Conservation (phyloP, 805 yeast species). For the Grigorovia transvaalensis region DNA sequence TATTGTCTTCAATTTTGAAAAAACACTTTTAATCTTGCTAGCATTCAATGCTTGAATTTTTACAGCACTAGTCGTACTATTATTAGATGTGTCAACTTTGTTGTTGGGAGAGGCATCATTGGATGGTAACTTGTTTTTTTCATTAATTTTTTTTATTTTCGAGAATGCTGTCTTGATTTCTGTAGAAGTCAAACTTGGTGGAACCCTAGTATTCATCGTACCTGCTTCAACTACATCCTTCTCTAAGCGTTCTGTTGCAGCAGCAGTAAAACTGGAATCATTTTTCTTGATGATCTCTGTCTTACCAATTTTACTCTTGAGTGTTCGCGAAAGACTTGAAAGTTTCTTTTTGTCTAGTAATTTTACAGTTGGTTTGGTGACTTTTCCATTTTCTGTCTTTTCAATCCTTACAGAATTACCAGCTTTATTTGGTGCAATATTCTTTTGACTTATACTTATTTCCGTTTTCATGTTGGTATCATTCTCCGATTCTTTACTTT, state of each 20-base stretch:
- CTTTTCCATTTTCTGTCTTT: not conserved
- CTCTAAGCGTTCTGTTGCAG: too few relatives aligned
- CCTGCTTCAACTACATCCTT: too few relatives aligned
- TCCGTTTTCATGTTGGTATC: not conserved
- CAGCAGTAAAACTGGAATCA: not conserved
- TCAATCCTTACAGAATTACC: too few relatives aligned
- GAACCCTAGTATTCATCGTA: too few relatives aligned
- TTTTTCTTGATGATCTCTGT: not conserved
- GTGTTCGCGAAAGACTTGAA: not conserved
- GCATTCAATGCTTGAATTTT: not conserved
- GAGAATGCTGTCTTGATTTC: too few relatives aligned
- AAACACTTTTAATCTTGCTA: not conserved
- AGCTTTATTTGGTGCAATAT: too few relatives aligned
- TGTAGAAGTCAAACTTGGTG: too few relatives aligned
- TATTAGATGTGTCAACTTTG: too few relatives aligned
- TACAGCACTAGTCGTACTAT: not conserved
- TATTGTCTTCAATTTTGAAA: not conserved
- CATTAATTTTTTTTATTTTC: too few relatives aligned
- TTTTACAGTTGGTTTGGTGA: not conserved
- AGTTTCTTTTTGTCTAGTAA: not conserved
- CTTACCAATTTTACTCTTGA: not conserved
- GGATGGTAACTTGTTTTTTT: too few relatives aligned
- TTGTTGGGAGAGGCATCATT: too few relatives aligned
- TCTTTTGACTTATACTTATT: not conserved
- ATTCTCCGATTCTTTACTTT: not conserved